Conservation (phyloP, 139 green algal species). For the Desmodesmus armatus region DNA sequence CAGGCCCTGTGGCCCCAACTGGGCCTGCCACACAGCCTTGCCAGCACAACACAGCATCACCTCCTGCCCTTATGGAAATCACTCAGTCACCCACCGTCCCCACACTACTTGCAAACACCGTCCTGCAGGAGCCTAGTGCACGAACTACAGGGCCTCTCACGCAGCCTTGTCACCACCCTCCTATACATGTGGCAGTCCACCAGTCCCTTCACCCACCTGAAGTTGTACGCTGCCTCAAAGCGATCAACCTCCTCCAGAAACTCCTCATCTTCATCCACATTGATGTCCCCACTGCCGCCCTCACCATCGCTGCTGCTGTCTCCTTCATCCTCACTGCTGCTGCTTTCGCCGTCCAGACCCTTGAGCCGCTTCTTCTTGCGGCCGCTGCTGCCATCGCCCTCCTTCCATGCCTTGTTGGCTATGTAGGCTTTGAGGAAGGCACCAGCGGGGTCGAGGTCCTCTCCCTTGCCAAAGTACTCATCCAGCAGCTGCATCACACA, state of each 20-base stretch:
- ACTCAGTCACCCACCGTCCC: too few species aligned
- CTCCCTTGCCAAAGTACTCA: slow-evolving; percentile 82
- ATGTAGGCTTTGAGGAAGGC: slow-evolving; percentile 92
- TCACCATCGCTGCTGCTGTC: not conserved
- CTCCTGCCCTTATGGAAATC: too few species aligned
- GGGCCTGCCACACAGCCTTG: too few species aligned
- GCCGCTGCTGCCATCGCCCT: not conserved
- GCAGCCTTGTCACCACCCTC: too few species aligned
- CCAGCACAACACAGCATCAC: too few species aligned
- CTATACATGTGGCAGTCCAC: too few species aligned
- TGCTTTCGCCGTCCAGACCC: not conserved
- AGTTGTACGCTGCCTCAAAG: slow-evolving; percentile 95
- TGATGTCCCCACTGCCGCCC: slow-evolving; percentile 29
- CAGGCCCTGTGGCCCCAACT: too few species aligned
- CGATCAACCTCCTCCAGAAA: slow-evolving; percentile 80
- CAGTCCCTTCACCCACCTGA: slow-evolving; percentile 76
- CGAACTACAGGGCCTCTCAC: too few species aligned
- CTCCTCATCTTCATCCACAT: slow-evolving; percentile 87
- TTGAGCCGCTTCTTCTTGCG: slow-evolving; percentile 25
- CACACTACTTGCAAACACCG: too few species aligned
- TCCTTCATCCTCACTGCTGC: slow-evolving; percentile 34
- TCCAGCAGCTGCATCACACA: slow-evolving; percentile 63
- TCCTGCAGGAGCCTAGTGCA: too few species aligned
- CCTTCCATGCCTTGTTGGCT: slow-evolving; percentile 56
- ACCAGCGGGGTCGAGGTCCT: slow-evolving; percentile 68